A percentile compares a stretch with the other conserved stretches of the same genome.
Evolutionary conservation across 2,329 filamentous ascomycete genomes (phyloP).

Genomic region (Alternaria incomplexa): DNA sequence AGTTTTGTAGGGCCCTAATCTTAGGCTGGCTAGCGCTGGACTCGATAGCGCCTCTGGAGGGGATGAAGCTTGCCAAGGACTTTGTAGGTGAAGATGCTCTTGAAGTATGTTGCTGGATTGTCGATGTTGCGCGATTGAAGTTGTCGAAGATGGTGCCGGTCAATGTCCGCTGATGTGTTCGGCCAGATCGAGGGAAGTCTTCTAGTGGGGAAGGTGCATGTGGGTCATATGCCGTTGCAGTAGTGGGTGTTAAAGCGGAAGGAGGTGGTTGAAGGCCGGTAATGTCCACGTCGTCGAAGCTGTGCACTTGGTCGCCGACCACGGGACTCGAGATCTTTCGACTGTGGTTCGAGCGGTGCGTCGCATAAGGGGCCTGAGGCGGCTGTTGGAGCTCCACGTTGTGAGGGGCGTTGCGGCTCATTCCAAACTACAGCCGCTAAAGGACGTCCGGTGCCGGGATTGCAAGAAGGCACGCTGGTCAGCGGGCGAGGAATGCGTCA

Average conservation of each 20-base stretch:
- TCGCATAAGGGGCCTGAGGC: constrained; percentile 38
- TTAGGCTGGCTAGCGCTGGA: constrained; percentile 42
- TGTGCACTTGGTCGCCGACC: constrained; percentile 21
- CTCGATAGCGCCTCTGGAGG: constrained; percentile 39
- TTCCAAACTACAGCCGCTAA: constrained; percentile 23
- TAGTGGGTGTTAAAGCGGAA: constrained; percentile 38
- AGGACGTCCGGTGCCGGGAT: constrained; percentile 2
- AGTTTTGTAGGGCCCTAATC: constrained; percentile 51
- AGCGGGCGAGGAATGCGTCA: constrained; percentile 30
- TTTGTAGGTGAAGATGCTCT: constrained; percentile 47
- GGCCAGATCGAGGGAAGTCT: constrained; percentile 27
- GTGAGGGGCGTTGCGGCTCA: constrained; percentile 28
- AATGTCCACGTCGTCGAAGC: constrained; percentile 45
- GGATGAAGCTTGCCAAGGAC: constrained; percentile 49
- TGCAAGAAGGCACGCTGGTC: constrained; percentile 12
- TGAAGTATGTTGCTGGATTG: constrained; percentile 48
- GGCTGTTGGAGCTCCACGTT: constrained; percentile 24
- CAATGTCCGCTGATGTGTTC: constrained; percentile 41
- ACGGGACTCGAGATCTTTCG: constrained; percentile 32
- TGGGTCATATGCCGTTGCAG: constrained; percentile 43
- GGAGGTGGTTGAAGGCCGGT: constrained; percentile 38
- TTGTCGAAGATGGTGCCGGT: constrained; percentile 48
- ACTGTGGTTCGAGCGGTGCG: constrained; percentile 34
- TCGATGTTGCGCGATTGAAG: constrained; percentile 45
- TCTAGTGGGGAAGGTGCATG: constrained; percentile 39